These are phyloP conservation scores for Cinchona pubescens DNA, from an alignment of 257 asterid genomes.

Conservation along the genomic window DNA sequence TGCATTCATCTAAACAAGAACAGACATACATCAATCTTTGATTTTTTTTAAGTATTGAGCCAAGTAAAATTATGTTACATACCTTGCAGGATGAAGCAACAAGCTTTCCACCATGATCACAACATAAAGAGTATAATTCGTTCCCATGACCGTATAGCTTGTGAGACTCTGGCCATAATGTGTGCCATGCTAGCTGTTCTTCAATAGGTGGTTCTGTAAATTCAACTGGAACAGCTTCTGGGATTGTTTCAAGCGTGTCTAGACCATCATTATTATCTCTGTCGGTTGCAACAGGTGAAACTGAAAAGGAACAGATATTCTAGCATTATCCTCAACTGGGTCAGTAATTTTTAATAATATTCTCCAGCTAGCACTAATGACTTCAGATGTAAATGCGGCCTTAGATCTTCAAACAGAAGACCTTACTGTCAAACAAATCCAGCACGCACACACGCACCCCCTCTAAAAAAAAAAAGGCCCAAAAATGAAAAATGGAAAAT, in stretches of 20 bases:
- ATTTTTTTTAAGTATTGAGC: not conserved
- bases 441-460: too few relatives aligned
- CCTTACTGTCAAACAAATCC: not conserved
- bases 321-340: not conserved
- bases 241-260: slow-evolving; percentile 79
- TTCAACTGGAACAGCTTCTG: slow-evolving; percentile 91
- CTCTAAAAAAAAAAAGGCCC: too few relatives aligned
- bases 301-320: slow-evolving; percentile 30
- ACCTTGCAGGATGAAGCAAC: slow-evolving; percentile 99
- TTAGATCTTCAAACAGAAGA: not conserved
- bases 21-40: not conserved
- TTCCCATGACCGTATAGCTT: slow-evolving; percentile 98
- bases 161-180: slow-evolving; percentile 96
- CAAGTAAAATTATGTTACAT: not conserved
- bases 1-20: not conserved
- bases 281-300: slow-evolving; percentile 45
- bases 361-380: not conserved
- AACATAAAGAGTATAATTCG: slow-evolving; percentile 75
- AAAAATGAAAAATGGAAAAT: not conserved
- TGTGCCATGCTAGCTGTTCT: slow-evolving; percentile 86
- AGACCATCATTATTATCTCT: slow-evolving; percentile 56
- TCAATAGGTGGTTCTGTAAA: slow-evolving; percentile 94
- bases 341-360: not conserved
- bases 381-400: not conserved
- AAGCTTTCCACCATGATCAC: slow-evolving; percentile 76